A percentile compares a stretch with the other conserved stretches of the same genome.
Evolutionary conservation across 805 yeast species (phyloP).

Genomic region (Pichia nanzhaoensis): DNA sequence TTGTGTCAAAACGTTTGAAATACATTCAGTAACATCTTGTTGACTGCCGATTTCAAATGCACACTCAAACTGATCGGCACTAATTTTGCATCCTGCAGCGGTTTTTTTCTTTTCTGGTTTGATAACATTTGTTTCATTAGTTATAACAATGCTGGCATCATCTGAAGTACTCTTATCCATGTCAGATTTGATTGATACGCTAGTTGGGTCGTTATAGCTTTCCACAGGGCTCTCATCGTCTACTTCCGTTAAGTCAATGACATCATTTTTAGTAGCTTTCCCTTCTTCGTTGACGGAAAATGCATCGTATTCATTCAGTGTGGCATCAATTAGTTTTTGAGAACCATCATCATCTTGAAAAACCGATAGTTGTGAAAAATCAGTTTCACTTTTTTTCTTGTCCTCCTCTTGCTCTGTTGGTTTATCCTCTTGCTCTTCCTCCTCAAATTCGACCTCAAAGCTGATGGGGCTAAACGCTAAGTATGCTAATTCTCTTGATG

Average conservation of each 20-base stretch:
- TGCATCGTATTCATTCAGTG: neutral
- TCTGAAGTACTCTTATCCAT: constrained; percentile 3
- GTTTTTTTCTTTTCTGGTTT: constrained; percentile 12
- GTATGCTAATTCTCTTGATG: constrained; percentile 78
- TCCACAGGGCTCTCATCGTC: neutral
- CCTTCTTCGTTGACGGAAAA: neutral
- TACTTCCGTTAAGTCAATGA: neutral
- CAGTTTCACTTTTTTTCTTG: neutral
- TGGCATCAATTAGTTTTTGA: neutral
- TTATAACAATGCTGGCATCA: constrained; percentile 4
- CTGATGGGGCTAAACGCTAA: constrained; percentile 75
- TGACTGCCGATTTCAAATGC: constrained; percentile 82
- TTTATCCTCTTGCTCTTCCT: neutral
- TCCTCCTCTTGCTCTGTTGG: neutral
- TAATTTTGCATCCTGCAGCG: constrained; percentile 33
- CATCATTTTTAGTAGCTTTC: neutral
- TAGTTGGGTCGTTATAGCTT: neutral
- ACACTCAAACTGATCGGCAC: constrained; percentile 62
- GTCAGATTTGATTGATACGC: neutral
- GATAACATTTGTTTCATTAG: neutral
- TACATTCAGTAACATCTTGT: constrained; percentile 97
- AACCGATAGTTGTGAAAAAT: neutral
- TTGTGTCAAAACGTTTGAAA: constrained; percentile 87
- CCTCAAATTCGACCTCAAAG: constrained; percentile 40
- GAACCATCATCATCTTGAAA: constrained; percentile 5